These are phyloP conservation scores for Funneliformis caledonium DNA, from an alignment of 371 early-diverging fungal genomes.

Conservation along the genomic window DNA sequence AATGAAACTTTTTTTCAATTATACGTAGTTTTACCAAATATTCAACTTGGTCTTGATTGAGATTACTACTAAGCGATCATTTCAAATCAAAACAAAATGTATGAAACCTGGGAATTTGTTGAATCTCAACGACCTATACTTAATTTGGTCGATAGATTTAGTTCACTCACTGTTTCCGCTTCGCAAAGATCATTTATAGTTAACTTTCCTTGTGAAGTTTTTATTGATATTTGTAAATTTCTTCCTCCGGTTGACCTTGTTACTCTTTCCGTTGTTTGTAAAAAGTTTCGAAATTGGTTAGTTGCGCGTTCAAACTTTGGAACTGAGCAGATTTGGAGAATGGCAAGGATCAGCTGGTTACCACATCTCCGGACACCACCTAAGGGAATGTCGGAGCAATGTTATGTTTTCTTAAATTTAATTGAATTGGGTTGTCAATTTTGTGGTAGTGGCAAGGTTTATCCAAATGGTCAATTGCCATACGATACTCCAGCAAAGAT, in stretches of 20 bases:
- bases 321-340: slow-evolving; percentile 26
- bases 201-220: slow-evolving; percentile 13
- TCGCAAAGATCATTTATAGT: neutral
- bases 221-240: slow-evolving; percentile 23
- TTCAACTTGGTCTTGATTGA: no score
- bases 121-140: neutral
- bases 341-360: slow-evolving; percentile 1
- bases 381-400: slow-evolving; percentile 11
- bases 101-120: neutral
- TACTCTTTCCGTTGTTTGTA: slow-evolving; percentile 6
- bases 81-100: neutral
- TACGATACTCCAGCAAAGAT: neutral
- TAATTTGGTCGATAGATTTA: neutral
- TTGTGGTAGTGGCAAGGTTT: slow-evolving; percentile 12
- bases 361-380: slow-evolving; percentile 2
- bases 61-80: neutral
- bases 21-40: no score
- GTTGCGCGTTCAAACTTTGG: neutral
- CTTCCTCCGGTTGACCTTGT: slow-evolving; percentile 15
- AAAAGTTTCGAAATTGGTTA: slow-evolving; percentile 16
- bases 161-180: neutral
- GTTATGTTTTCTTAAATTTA: slow-evolving; percentile 12
- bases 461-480: neutral
- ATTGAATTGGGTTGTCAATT: slow-evolving; percentile 32
- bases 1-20: no score